Evolutionary conservation across 2,329 filamentous ascomycete species (phyloP), one percentile per base, ranked within the genome.

Genomic region (Calonectria pauciramosa): DNA sequence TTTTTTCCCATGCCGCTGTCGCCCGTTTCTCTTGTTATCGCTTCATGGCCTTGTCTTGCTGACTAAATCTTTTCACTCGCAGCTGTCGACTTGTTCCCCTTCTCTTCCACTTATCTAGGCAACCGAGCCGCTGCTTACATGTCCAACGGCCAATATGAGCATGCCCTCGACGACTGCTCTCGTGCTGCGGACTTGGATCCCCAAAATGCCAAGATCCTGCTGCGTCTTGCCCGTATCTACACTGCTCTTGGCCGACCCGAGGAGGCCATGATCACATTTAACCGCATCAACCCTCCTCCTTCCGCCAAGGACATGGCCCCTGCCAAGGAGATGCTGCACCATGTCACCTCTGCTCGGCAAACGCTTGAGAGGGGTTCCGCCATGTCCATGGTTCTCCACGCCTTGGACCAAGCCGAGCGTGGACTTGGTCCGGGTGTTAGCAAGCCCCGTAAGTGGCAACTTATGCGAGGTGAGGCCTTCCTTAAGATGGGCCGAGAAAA

Each of bases 101-200:
- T 93, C 80, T 97, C 96, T 67, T 89, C 96, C 44, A 98, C 96
- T 59, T 99, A 98, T 86, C 91, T 98, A 78, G 96, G 95, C 84
- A 99, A 99, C 89, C 94, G 97, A 82, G 96, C 97, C 49, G 97
- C 97, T 36, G 97, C 97, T 44, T 95, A 95, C 87, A 98, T 99
- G 90, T 95, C 95, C 68, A 95, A 95, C 73, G 93, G 93, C 79
- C 92, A 94, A 82, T 98, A 94, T 84, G 87, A 90, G 72, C 90
- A 94, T 76, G 97, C 97, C 20, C 88, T 99, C 74, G 95, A 97
- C 71, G 97, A 99, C 86, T 97, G 95, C 86, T 93, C 92, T 81
- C 91, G 90, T 70, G 95, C 97, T 9, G 92, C 95, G 79, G 94
- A 96, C 78, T 88, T 98, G 54, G 96, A 99, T 77, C 94, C 96